These are phyloP conservation scores for Talaromyces sp. DNA, from an alignment of 2,329 filamentous ascomycete genomes.

Conservation along the genomic window DNA sequence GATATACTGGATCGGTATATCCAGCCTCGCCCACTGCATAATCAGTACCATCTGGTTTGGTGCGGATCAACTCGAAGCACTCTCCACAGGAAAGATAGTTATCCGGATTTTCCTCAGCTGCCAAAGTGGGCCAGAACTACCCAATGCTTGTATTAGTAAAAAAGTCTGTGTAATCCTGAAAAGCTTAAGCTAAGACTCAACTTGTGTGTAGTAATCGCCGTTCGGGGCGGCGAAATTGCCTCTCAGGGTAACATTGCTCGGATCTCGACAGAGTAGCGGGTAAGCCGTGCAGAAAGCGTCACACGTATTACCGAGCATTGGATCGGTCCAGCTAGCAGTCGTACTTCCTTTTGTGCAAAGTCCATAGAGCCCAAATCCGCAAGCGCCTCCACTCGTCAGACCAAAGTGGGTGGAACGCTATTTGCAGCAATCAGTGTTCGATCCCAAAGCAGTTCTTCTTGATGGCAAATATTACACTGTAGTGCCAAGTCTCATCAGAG, in stretches of 20 bases:
- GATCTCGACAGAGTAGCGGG: conserved; percentile 12
- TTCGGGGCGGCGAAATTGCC: conserved; percentile 13
- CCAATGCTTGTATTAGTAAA: not conserved
- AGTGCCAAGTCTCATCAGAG: conserved; percentile 8
- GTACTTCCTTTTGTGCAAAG: conserved; percentile 12
- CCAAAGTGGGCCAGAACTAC: conserved; percentile 12
- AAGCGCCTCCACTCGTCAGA: conserved; percentile 8
- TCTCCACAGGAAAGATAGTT: conserved; percentile 16
- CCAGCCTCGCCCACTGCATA: conserved; percentile 10
- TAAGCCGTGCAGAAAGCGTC: conserved; percentile 13
- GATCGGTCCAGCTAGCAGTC: conserved; percentile 16
- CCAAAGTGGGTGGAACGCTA: conserved; percentile 14
- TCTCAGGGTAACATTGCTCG: conserved; percentile 12
- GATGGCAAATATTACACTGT: conserved; percentile 2
- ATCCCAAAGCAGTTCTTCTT: not conserved
- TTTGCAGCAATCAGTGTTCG: not conserved
- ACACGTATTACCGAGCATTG: conserved; percentile 14
- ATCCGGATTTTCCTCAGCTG: conserved; percentile 8
- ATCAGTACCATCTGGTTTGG: conserved; percentile 10
- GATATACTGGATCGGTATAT: conserved; percentile 12
- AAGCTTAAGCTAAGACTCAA: not conserved
- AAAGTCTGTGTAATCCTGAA: not conserved
- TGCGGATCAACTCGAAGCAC: conserved; percentile 11
- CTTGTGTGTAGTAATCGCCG: conserved; percentile 14
- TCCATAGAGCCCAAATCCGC: conserved; percentile 13